Percentiles rank a stretch among this genome's conserved stretches.
phyloP scores from a whole-genome alignment of 352 stramenopile genomes.

The Pythium aphanidermatum region DNA sequence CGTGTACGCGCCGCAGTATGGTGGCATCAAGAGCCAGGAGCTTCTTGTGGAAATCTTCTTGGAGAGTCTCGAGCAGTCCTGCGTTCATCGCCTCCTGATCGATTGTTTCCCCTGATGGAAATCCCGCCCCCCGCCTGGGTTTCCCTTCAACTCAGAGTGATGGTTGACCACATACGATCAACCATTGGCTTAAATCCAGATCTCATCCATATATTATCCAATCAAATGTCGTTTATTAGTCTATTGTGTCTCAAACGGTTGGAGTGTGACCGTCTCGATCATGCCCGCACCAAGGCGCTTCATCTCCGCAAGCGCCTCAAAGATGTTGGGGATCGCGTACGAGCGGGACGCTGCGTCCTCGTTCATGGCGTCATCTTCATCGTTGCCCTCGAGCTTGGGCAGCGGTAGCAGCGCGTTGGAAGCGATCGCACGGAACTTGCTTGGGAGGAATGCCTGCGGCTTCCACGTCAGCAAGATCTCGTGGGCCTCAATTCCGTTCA shows the following conservation, averaged over 20 bases:
- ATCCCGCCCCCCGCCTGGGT: constrained; percentile 4
- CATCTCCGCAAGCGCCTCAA: constrained; percentile 74
- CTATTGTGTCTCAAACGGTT: constrained; percentile 39
- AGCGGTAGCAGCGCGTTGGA: constrained; percentile 55
- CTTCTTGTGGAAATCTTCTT: constrained; percentile 1
- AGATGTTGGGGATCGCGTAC: constrained; percentile 66
- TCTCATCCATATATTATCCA: constrained; percentile 5
- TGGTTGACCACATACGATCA: constrained; percentile 4
- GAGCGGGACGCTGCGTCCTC: constrained; percentile 21
- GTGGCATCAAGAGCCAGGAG: constrained; percentile 2
- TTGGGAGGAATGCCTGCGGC: constrained; percentile 65
- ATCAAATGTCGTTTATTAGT: constrained; percentile 13
- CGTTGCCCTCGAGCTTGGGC: constrained; percentile 19
- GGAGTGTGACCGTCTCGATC: constrained; percentile 39
- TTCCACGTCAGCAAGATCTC: constrained; percentile 80
- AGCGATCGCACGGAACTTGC: constrained; percentile 78
- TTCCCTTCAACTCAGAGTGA: constrained; percentile 16
- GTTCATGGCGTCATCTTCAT: constrained; percentile 20
- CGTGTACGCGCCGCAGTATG: not conserved
- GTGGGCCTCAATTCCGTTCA: constrained; percentile 53
- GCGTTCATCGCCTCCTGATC: constrained; percentile 6
- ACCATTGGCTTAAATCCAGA: constrained; percentile 9
- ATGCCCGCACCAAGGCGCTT: constrained; percentile 59
- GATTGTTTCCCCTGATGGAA: not conserved
- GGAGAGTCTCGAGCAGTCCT: constrained; percentile 5